These are phyloP conservation scores for Diaporthe longicolla DNA, from an alignment of 2,329 filamentous ascomycete species.

Conservation along the genomic window DNA sequence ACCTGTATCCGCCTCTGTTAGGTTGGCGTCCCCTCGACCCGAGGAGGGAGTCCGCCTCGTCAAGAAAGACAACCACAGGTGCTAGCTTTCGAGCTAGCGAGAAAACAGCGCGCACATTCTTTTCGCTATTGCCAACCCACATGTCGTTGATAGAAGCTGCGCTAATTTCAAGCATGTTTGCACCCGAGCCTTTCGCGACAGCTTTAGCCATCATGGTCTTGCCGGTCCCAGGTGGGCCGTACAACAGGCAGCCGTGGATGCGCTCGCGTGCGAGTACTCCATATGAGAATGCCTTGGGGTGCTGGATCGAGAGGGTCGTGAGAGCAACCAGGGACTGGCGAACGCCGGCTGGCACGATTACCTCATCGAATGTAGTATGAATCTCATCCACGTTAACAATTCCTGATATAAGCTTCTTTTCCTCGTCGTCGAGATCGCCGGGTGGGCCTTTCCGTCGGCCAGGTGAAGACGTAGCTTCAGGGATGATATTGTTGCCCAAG, in stretches of 20 bases:
- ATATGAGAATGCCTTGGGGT: constrained; percentile 96
- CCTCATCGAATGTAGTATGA: constrained; percentile 87
- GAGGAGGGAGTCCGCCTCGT: constrained; percentile 95
- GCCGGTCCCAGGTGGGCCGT: constrained; percentile 87
- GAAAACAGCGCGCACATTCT: constrained; percentile 95
- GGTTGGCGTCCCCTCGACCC: constrained; percentile 78
- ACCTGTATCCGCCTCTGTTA: constrained; percentile 78
- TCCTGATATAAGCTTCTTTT: constrained; percentile 85
- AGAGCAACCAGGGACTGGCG: constrained; percentile 90
- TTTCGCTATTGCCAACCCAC: constrained; percentile 96
- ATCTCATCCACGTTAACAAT: constrained; percentile 87
- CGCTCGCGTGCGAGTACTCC: constrained; percentile 92
- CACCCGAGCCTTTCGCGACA: constrained; percentile 77
- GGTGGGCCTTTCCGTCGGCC: constrained; percentile 33
- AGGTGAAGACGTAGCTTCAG: constrained; percentile 45
- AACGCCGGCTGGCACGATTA: constrained; percentile 86
- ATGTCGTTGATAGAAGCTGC: constrained; percentile 95
- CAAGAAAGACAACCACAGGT: constrained; percentile 95
- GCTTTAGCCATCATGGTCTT: constrained; percentile 80
- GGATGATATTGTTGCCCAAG: constrained; percentile 41
- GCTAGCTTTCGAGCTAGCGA: constrained; percentile 90
- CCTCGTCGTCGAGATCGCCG: constrained; percentile 76
- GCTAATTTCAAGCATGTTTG: constrained; percentile 86
- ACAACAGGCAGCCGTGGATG: constrained; percentile 89
- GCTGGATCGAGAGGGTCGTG: constrained; percentile 86